Base-by-base conservation (phyloP, 768 basidiomycete species). In the Suillus cothurnatus region DNA sequence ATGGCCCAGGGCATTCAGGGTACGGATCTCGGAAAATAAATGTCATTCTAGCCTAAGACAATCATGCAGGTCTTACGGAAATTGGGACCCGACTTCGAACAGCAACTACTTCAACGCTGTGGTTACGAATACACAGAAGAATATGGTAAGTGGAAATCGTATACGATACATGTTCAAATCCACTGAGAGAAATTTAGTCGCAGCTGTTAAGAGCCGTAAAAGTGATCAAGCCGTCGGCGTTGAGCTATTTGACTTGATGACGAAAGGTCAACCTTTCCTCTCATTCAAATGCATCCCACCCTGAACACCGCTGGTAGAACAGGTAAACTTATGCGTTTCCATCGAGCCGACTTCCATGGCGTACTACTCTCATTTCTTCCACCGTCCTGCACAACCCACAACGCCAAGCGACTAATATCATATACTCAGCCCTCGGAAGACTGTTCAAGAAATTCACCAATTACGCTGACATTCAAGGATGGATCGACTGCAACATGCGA, bases 201-300 rank as follows among this genome's bases (percentile, higher is more conserved):
- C 82, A 1, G 69, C 83, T 7, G 83, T 91, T 66, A 77, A 75
- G 57, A 86, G 85, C 67, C 82, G 90, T 61, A 89, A 87, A 73
- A 85, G 86, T 65, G 88, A 91, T 70, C 83, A 86, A 68, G 71
- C 79, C 1, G 73, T 82, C 45, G 89, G 89, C 1, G 47, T 81
- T n/a, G 79, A 81, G 28, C 83, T 90, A 68, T 83, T 83, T 50
- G 80, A 81, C n/a, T 72, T 91, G 56, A 74, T 83, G 49, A 85
- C 87, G 0, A 83, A 87, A 72, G 89, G 90, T 88, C 65, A 28
- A 77, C 70, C 19, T 38, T 53, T 9, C 36, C 1, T 47, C 26
- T 45, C n/a, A 56, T 32, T 28, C 26, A 4, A 12, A 26, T 59
- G 38, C 38, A 59, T 41, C 19, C 6, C 11, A 28, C 12, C 4